Base-by-base conservation (phyloP, 1,139 yeast species). In the Saccharomyces hybrid region DNA sequence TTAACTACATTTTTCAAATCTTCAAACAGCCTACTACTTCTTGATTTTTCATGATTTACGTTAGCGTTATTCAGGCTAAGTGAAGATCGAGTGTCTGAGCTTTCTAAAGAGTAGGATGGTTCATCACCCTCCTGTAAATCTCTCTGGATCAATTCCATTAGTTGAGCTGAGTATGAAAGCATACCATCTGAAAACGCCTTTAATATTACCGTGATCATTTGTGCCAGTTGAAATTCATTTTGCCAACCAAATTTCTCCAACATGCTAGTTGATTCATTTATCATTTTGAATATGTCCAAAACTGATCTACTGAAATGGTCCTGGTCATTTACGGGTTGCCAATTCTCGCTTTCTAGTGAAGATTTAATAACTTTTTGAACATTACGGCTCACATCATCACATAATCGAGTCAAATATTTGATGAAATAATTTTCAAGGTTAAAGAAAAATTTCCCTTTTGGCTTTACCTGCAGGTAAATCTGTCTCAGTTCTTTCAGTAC, bases 181-280 rank as follows among this genome's bases (percentile, higher is more conserved):
- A 83, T 71, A 0, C 87, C 83, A 48, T 80, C 81, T 0, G 93
- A 82, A 31, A 86, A 78, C 16, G 84, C 77, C 59, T 81, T 81
- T 61, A 86, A 72, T 26, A 87, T 64, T 0, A 73, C 67, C 0
- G 95, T 85, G 53, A 81, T 77, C 1, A 85, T 68, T 57, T 75
- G 75, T 0, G 93, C 85, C 38, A 78, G 67, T 60, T 88, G 90
- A 55, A 73, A 76, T 51, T 77, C 80, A 63, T 85, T 76, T 8
- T 73, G 69, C 96, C 96, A 88, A 3, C 77, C 71, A 41, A 85
- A 72, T 6, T 72, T 75, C n/a, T 73, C 75, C 51, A 88, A 71
- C 16, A 85, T 73, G 6, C 72, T 70, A 26, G 86, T 65, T 20
- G 82, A 80, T 56, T 84, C 83, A 57, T 79, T 79, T 50, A 87